phyloP scores from a whole-genome alignment of 2,329 filamentous ascomycete species.

The Stagonosporopsis rhizophila region DNA sequence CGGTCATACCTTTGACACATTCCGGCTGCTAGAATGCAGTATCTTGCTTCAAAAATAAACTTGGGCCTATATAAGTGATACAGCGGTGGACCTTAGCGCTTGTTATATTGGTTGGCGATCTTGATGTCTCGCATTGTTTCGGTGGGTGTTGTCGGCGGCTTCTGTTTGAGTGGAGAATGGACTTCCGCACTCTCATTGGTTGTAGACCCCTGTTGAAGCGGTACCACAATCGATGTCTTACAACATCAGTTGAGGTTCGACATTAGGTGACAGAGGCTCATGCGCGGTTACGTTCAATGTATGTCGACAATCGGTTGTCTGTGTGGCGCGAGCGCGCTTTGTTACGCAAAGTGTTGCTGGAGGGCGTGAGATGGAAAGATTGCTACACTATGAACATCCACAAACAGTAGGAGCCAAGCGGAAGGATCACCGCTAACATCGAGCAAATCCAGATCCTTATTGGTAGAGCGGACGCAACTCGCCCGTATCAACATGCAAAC shows the following conservation, averaged over 20 bases:
- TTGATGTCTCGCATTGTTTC: slow-evolving; percentile 23
- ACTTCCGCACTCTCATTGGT: slow-evolving; percentile 38
- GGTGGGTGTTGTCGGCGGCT: slow-evolving; percentile 41
- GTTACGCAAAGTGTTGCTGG: too few relatives aligned
- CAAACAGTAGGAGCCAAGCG: slow-evolving; percentile 7
- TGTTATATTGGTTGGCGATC: slow-evolving; percentile 15
- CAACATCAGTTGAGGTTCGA: slow-evolving; percentile 30
- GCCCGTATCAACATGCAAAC: slow-evolving; percentile 34
- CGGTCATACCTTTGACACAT: neutral
- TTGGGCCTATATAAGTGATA: neutral
- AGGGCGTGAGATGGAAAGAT: neutral
- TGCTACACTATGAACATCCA: neutral
- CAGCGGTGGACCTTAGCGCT: slow-evolving; percentile 23
- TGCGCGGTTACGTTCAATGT: slow-evolving; percentile 8
- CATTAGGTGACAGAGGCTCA: slow-evolving; percentile 26
- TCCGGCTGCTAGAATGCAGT: neutral
- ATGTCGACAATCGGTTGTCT: too few relatives aligned
- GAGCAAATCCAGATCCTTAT: slow-evolving; percentile 14
- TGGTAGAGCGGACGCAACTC: slow-evolving; percentile 28
- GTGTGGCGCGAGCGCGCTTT: neutral
- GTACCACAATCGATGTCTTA: slow-evolving; percentile 37
- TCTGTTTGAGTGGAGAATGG: slow-evolving; percentile 25
- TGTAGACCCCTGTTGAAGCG: slow-evolving; percentile 19
- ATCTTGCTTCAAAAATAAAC: neutral
- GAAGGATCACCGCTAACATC: slow-evolving; percentile 7